Base-by-base conservation (phyloP, 306 rosid species). In the Quercus ilex region DNA sequence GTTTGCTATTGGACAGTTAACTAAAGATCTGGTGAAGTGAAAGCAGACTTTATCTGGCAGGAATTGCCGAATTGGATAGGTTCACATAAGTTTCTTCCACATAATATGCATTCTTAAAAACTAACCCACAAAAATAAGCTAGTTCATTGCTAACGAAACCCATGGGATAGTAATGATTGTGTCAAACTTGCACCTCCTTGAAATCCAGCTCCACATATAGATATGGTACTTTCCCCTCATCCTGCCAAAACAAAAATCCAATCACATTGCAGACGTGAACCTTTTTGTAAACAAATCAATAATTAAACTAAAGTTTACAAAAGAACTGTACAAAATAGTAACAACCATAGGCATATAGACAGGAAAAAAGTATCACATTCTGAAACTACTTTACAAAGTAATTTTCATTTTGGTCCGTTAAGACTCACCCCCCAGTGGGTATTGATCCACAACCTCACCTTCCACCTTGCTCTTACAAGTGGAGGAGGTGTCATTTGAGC, bases 151-250 rank as follows among this genome's bases (percentile, higher is more conserved):
- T 51, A 76, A 69, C 75, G 79, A 81, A 82, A 83, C 35, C 26
- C 21, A 35, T 17, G 30, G 77, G 46, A 28, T 38, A 79, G 52
- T 38, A 59, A 26, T 71, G 35, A 49, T 51, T 69, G 75, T 69
- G 67, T 72, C 79, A 76, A 79, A 79, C 43, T 58, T 73, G 13
- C 59, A 96, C 99, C 99, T 93, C 99, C 85, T 89, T 89, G 83
- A 96, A 96, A 86, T 96, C 99, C 81, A 93, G 80, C 86, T 96
- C 98, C 75, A 96, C 99, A 6, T 96, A 96, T 74, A 94, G 86
- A 83, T 87, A 65, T 0, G 97, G 97, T 75, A 92, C 93, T 76
- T 79, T 91, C 79, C 93, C 96, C 79, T 91, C 99, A 76, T 91
- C 91, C 99, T 92, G 92, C n/a, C 64, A 85, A 5, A 69, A 64